Evolutionary conservation across 352 stramenopile species (phyloP).

Genomic region (Pythium scleroteichum): DNA sequence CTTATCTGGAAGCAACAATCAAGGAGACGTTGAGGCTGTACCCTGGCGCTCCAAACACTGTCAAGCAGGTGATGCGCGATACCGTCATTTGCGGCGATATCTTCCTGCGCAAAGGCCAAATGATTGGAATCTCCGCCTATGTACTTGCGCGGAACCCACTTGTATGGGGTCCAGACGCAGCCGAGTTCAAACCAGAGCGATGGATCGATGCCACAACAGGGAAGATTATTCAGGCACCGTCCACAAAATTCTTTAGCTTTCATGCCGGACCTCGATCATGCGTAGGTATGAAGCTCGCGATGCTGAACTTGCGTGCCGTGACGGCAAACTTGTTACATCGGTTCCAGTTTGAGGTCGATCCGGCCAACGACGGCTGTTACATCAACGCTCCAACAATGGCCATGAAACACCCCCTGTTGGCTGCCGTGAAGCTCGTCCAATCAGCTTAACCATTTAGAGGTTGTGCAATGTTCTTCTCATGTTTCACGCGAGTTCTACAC

Average conservation of each 20-base stretch:
- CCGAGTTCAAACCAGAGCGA: slow-evolving; percentile 54
- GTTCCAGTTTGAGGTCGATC: slow-evolving; percentile 9
- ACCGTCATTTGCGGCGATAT: slow-evolving; percentile 39
- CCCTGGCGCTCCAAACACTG: slow-evolving; percentile 51
- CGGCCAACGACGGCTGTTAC: slow-evolving; percentile 8
- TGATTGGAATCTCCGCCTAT: slow-evolving; percentile 32
- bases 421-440: neutral
- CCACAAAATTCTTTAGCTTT: slow-evolving; percentile 37
- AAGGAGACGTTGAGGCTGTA: slow-evolving; percentile 57
- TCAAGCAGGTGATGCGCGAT: slow-evolving; percentile 54
- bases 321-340: slow-evolving; percentile 8
- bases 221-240: neutral
- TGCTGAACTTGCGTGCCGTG: slow-evolving; percentile 20
- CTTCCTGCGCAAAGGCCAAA: slow-evolving; percentile 21
- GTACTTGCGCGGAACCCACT: slow-evolving; percentile 27
- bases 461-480: too few relatives aligned
- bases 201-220: slow-evolving; percentile 37
- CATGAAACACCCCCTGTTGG: slow-evolving; percentile 14
- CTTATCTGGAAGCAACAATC: slow-evolving; percentile 29
- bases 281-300: slow-evolving; percentile 29
- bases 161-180: slow-evolving; percentile 50
- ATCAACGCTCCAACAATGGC: neutral
- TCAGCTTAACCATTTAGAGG: neutral
- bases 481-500: too few relatives aligned
- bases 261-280: slow-evolving; percentile 40